These are phyloP conservation scores for Aspergillus sclerotiicarbonarius DNA, from an alignment of 495 filamentous ascomycete genomes.

Conservation along the genomic window DNA sequence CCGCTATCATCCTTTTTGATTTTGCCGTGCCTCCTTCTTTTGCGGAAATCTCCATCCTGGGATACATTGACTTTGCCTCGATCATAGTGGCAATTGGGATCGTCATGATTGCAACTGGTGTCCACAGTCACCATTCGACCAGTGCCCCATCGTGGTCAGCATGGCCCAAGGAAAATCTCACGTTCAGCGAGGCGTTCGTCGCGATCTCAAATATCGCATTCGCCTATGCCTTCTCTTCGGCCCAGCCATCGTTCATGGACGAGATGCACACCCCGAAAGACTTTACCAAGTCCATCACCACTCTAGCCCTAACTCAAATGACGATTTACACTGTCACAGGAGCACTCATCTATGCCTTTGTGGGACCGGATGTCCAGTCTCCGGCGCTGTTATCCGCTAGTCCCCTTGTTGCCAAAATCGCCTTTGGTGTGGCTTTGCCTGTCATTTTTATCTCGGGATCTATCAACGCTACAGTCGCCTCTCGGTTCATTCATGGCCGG, in stretches of 20 bases:
- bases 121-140: slow-evolving; percentile 34
- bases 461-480: slow-evolving; percentile 59
- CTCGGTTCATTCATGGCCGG: slow-evolving; percentile 59
- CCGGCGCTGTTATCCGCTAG: slow-evolving; percentile 66
- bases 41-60: slow-evolving; percentile 54
- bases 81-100: slow-evolving; percentile 64
- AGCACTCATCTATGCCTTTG: slow-evolving; percentile 65
- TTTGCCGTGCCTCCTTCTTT: slow-evolving; percentile 58
- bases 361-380: slow-evolving; percentile 60
- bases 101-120: slow-evolving; percentile 62
- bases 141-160: slow-evolving; percentile 38
- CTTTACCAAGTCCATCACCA: slow-evolving; percentile 59
- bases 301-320: slow-evolving; percentile 58
- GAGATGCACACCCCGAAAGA: slow-evolving; percentile 69
- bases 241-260: slow-evolving; percentile 69
- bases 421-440: slow-evolving; percentile 70
- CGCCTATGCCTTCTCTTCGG: slow-evolving; percentile 61
- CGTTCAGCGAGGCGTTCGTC: slow-evolving; percentile 46
- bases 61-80: slow-evolving; percentile 60
- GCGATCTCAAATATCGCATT: slow-evolving; percentile 70
- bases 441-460: slow-evolving; percentile 67
- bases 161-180: slow-evolving; percentile 32
- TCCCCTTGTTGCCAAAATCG: slow-evolving; percentile 57
- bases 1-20: slow-evolving; percentile 57
- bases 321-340: slow-evolving; percentile 66